Evolutionary conservation across 345 rosid genomes (phyloP).

Genomic region (Citrus sp.): DNA sequence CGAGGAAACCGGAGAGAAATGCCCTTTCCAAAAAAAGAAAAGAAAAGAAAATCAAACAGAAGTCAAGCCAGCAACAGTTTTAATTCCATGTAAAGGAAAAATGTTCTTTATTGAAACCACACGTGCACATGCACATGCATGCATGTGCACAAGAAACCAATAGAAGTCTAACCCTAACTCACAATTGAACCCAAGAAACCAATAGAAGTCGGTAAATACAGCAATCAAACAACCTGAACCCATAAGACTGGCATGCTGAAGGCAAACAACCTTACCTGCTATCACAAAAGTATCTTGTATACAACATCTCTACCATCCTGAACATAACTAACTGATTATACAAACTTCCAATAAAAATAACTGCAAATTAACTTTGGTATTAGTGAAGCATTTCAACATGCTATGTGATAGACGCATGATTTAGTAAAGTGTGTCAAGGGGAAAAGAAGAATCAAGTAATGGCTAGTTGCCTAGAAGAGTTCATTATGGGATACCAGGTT

Average conservation of each 20-base stretch:
- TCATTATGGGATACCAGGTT: not conserved
- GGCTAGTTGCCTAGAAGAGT: not conserved
- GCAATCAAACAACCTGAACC: conserved; percentile 6
- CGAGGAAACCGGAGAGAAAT: conserved; percentile 91
- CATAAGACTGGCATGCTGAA: not conserved
- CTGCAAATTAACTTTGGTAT: not conserved
- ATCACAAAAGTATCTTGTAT: not conserved
- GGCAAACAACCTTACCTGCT: not conserved
- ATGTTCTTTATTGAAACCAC: too few relatives aligned
- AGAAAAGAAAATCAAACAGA: not conserved
- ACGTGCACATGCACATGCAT: too few relatives aligned
- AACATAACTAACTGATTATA: not conserved
- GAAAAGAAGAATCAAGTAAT: not conserved
- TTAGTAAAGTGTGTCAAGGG: not conserved
- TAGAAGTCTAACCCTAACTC: not conserved
- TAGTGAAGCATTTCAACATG: not conserved
- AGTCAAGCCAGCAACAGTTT: not conserved
- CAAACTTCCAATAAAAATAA: not conserved
- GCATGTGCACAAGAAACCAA: not conserved
- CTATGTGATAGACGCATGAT: not conserved
- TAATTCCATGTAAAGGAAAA: not conserved
- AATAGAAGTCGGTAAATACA: not conserved
- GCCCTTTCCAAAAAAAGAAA: conserved; percentile 40
- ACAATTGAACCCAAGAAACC: not conserved
- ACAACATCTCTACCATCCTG: not conserved